These are phyloP conservation scores for Anisodus acutangulus DNA, from an alignment of 257 asterid species.

Conservation along the genomic window DNA sequence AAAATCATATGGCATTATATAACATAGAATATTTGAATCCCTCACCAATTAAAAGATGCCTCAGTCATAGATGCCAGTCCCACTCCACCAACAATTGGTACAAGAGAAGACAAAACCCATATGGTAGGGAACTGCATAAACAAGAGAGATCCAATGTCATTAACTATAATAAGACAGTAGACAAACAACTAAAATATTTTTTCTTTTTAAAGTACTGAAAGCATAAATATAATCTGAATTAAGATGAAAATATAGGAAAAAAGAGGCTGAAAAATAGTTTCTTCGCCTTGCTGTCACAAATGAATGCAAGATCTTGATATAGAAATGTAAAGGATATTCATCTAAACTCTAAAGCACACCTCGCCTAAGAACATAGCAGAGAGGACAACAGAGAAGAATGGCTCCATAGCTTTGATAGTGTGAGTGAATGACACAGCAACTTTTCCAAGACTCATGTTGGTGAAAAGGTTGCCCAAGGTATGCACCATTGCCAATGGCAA, in stretches of 20 bases:
- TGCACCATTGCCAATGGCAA: slow-evolving; percentile 86
- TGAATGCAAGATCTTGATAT: background rate
- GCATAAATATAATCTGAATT: slow-evolving; percentile 1
- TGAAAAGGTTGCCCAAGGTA: slow-evolving; percentile 87
- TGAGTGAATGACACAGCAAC: slow-evolving; percentile 94
- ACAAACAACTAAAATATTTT: background rate
- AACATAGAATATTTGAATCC: slow-evolving; percentile 27
- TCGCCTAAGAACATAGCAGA: slow-evolving; percentile 87
- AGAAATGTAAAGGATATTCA: background rate
- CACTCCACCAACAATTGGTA: slow-evolving; percentile 95
- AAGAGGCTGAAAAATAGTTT: background rate
- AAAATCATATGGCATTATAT: slow-evolving; percentile 15
- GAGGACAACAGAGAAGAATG: slow-evolving; percentile 86
- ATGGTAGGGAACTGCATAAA: slow-evolving; percentile 62
- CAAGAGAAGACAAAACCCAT: slow-evolving; percentile 88
- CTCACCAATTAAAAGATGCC: slow-evolving; percentile 87
- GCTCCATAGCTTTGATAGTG: slow-evolving; percentile 94
- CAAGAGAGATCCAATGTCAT: background rate
- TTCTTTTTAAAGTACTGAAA: background rate
- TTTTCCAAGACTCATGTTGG: slow-evolving; percentile 93
- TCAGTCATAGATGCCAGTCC: slow-evolving; percentile 91
- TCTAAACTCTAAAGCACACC: slow-evolving; percentile 44
- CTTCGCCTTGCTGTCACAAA: background rate
- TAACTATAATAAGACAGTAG: background rate
- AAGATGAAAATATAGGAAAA: slow-evolving; percentile 5